Base-by-base conservation (phyloP, 805 yeast genomes). In the Trichomonascus vanleenenianus region DNA sequence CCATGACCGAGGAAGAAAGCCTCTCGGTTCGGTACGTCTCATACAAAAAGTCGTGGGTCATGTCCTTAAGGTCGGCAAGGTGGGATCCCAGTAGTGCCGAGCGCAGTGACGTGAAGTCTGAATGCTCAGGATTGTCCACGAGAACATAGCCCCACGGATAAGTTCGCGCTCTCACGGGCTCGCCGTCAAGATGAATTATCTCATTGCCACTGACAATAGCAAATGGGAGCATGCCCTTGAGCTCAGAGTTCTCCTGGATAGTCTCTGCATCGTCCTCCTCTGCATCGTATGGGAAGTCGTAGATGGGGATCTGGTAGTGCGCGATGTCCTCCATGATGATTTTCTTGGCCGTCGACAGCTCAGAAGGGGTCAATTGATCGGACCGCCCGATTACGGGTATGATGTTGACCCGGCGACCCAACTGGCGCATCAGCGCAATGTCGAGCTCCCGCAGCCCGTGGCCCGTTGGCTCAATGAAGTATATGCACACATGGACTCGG, bases 331-430 rank as follows among this genome's bases (percentile, higher is more conserved):
- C 68, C 61, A 68, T 70, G 47, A 85, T 70, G 45, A 72, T 66
- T 45, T 67, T 62, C 60, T 83, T 83, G 62, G 75, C 73, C 25
- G 62, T 62, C 12, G 61, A 59, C 46, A 80, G 64, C 62, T 89
- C 96, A 2, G 73, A 61, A 18, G 71, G 72, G 0, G 95, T 85
- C 54, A 86, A 70, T 1, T 86, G 72, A 61, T 89, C 97, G 2
- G 95, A 80, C 57, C 85, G 83, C 32, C 85, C 76, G 47, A 89
- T 76, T 20, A 88, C 79, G 1, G 97, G 96, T 38, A 89, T 77
- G 20, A 91, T 73, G 65, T 89, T 89, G 16, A 85, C 95, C 52
- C 80, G 77, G 19, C 76, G 71, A 12, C 89, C 76, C 43, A 89
- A 70, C 40, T 73, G 70, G 54, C 71, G 76, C 82, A 89, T 84